These are phyloP conservation scores for Aphanomyces invadans DNA, from an alignment of 352 stramenopile genomes.

Conservation along the genomic window DNA sequence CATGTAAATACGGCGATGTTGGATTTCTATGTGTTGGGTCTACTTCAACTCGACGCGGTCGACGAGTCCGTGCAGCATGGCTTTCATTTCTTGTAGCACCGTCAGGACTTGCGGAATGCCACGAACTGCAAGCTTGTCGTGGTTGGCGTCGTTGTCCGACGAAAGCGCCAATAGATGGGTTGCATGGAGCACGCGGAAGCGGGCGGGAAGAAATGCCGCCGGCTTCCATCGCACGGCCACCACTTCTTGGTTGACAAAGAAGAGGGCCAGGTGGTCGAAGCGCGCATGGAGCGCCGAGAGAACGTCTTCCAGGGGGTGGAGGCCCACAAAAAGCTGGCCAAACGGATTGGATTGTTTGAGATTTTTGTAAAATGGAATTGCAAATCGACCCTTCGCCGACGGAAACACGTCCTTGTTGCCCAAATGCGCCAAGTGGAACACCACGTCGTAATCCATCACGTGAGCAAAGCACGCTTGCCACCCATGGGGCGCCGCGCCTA, in stretches of 20 bases:
- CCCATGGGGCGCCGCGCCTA: slow-evolving; percentile 52
- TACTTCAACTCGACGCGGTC: slow-evolving; percentile 12
- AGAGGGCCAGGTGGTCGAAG: slow-evolving; percentile 64
- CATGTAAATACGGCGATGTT: background rate
- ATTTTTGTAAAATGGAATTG: slow-evolving; percentile 59
- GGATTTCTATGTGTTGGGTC: background rate
- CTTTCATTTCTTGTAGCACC: slow-evolving; percentile 8
- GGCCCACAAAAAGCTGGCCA: slow-evolving; percentile 58
- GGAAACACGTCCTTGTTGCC: slow-evolving; percentile 66
- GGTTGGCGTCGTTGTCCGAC: slow-evolving; percentile 12
- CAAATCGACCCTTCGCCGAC: slow-evolving; percentile 33
- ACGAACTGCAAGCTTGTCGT: slow-evolving; percentile 26
- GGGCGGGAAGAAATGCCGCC: slow-evolving; percentile 60
- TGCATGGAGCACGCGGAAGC: slow-evolving; percentile 75
- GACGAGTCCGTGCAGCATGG: background rate
- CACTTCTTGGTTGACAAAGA: slow-evolving; percentile 65
- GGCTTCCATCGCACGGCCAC: slow-evolving; percentile 78
- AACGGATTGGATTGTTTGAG: slow-evolving; percentile 46
- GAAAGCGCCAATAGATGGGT: slow-evolving; percentile 49
- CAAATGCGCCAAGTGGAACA: slow-evolving; percentile 34
- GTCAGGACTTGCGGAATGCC: background rate
- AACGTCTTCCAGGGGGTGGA: slow-evolving; percentile 65
- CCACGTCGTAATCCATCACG: slow-evolving; percentile 18
- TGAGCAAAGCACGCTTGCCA: slow-evolving; percentile 29
- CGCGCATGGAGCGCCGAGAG: slow-evolving; percentile 43